A percentile compares a stretch with the other conserved stretches of the same genome.
phyloP scores from a whole-genome alignment of 202 grass and related monocot genomes.

The Schoenoplectus tabernaemontani region DNA sequence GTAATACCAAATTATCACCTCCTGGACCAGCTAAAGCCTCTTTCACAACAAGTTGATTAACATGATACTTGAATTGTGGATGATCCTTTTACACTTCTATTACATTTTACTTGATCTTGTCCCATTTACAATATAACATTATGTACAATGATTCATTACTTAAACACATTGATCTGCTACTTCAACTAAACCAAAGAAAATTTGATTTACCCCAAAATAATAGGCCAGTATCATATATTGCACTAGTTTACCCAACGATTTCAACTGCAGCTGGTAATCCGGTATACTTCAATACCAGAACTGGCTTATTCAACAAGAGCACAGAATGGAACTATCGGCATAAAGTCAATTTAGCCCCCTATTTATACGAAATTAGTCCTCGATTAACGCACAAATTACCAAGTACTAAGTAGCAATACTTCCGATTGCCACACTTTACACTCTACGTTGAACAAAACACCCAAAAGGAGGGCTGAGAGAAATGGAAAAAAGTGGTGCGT shows the following conservation, averaged over 20 bases:
- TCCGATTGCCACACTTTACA: neutral
- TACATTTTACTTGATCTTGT: neutral
- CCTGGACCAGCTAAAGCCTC: neutral
- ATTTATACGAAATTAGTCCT: neutral
- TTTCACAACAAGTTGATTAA: neutral
- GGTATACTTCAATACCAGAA: neutral
- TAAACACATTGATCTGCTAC: neutral
- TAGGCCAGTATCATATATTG: neutral
- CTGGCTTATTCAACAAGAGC: neutral
- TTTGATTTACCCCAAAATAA: neutral
- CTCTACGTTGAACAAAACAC: neutral
- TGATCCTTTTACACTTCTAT: neutral
- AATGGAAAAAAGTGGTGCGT: neutral
- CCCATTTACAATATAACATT: neutral
- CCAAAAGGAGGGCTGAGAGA: neutral
- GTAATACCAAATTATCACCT: neutral
- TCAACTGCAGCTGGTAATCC: neutral
- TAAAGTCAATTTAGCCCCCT: neutral
- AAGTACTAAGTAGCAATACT: neutral
- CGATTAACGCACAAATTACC: neutral
- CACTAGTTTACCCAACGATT: neutral
- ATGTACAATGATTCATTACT: no score
- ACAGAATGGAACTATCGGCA: neutral
- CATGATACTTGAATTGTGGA: neutral
- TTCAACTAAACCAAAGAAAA: neutral